Conservation (phyloP, 148 eudicot genomes). For the Spergularia bocconei region DNA sequence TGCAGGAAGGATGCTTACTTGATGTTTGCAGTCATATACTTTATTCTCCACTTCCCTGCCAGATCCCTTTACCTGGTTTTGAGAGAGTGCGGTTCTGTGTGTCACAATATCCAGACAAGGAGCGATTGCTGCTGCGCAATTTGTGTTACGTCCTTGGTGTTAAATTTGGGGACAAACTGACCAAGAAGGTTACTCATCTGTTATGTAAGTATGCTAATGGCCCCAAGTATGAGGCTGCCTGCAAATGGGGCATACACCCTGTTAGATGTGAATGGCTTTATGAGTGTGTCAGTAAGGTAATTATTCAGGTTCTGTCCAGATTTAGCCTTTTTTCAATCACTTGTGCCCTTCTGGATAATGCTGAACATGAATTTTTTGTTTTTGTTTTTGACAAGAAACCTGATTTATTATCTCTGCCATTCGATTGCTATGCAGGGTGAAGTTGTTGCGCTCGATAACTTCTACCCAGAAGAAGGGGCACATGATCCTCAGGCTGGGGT, state of each 20-base stretch:
- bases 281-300: slow-evolving; percentile 79
- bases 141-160: slow-evolving; percentile 86
- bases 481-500: slow-evolving; percentile 61
- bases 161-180: slow-evolving; percentile 58
- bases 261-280: slow-evolving; percentile 82
- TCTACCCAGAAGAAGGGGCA: slow-evolving; percentile 66
- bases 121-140: slow-evolving; percentile 68
- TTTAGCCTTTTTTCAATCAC: background rate
- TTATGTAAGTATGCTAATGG: slow-evolving; percentile 79
- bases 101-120: slow-evolving; percentile 81
- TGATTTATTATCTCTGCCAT: background rate
- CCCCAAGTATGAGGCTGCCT: slow-evolving; percentile 73
- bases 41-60: slow-evolving; percentile 92
- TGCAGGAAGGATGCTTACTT: slow-evolving; percentile 70
- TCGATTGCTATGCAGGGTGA: slow-evolving; percentile 47
- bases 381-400: too few relatives aligned
- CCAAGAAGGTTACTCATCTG: slow-evolving; percentile 74
- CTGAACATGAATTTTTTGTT: background rate
- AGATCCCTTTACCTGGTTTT: slow-evolving; percentile 78
- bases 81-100: slow-evolving; percentile 58
- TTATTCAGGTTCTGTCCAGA: background rate
- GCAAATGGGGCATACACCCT: slow-evolving; percentile 65
- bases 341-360: background rate
- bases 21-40: slow-evolving; percentile 83
- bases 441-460: slow-evolving; percentile 48